Percentiles rank a stretch among this genome's conserved stretches.
Evolutionary conservation across 2,329 filamentous ascomycete species (phyloP).

Genomic region (Apiospora aurea): DNA sequence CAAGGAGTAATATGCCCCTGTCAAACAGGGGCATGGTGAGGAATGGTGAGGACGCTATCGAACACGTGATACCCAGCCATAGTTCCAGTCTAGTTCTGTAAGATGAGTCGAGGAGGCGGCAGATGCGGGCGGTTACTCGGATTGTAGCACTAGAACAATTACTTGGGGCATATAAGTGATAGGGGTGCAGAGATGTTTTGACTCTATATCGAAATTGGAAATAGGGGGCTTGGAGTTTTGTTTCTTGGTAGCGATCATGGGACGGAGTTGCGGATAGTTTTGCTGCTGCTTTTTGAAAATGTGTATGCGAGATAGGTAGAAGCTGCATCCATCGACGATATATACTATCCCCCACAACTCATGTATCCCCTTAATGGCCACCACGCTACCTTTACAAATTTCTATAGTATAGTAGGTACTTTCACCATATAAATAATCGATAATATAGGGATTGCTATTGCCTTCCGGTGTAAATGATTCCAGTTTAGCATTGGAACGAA

Average conservation of each 20-base stretch:
- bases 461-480: too few relatives aligned
- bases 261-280: conserved; percentile 4
- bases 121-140: not conserved
- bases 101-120: not conserved
- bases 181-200: not conserved
- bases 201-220: not conserved
- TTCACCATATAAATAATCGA: too few relatives aligned
- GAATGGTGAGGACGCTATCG: not conserved
- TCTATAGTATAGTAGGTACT: too few relatives aligned
- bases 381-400: too few relatives aligned
- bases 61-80: not conserved
- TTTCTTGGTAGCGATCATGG: not conserved
- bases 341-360: not conserved
- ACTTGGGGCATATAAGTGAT: not conserved
- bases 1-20: too few relatives aligned
- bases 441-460: too few relatives aligned
- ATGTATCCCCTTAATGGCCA: too few relatives aligned
- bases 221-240: not conserved
- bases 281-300: conserved; percentile 1
- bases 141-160: not conserved
- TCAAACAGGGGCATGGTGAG: not conserved
- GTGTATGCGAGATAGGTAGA: not conserved
- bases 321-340: not conserved
- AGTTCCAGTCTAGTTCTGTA: not conserved
- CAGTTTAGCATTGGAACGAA: too few relatives aligned